These are phyloP conservation scores for Calonectria hongkongensis DNA, from an alignment of 2,329 filamentous ascomycete genomes.

Conservation along the genomic window DNA sequence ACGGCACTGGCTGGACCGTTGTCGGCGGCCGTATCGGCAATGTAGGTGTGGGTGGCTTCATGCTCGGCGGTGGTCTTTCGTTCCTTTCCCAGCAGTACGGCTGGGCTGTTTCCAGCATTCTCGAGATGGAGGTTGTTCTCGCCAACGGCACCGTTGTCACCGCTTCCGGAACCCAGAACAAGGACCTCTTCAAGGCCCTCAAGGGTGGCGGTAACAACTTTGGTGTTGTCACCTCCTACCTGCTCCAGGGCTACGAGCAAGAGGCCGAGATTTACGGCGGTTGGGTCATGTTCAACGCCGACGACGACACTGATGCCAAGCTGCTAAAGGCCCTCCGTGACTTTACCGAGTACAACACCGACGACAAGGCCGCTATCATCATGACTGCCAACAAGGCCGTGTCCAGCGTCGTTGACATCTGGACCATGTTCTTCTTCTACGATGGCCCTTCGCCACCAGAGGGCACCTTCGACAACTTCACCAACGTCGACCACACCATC, in stretches of 20 bases:
- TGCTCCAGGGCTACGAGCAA: constrained; percentile 64
- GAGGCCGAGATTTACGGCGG: constrained; percentile 65
- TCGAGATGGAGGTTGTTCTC: constrained; percentile 71
- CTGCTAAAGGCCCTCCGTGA: constrained; percentile 70
- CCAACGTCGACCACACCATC: constrained; percentile 55
- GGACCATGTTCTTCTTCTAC: constrained; percentile 79
- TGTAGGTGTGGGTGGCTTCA: constrained; percentile 68
- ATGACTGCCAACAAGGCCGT: constrained; percentile 67
- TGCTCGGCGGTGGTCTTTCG: constrained; percentile 73
- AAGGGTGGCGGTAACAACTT: constrained; percentile 76
- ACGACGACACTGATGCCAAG: constrained; percentile 53
- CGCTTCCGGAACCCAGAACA: constrained; percentile 63
- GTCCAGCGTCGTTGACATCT: constrained; percentile 66
- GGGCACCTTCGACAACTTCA: constrained; percentile 74
- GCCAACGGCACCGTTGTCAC: constrained; percentile 68
- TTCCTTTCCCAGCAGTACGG: constrained; percentile 71
- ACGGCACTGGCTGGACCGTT: constrained; percentile 64
- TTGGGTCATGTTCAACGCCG: constrained; percentile 61
- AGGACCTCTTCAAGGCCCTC: constrained; percentile 71
- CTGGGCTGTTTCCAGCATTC: constrained; percentile 69
- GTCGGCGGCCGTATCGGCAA: constrained; percentile 68
- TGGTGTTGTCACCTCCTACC: constrained; percentile 68
- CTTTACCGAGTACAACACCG: constrained; percentile 75
- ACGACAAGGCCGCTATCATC: constrained; percentile 77
- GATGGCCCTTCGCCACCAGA: constrained; percentile 72